Conservation (phyloP, 352 stramenopile species). For the Phytophthora syringae region DNA sequence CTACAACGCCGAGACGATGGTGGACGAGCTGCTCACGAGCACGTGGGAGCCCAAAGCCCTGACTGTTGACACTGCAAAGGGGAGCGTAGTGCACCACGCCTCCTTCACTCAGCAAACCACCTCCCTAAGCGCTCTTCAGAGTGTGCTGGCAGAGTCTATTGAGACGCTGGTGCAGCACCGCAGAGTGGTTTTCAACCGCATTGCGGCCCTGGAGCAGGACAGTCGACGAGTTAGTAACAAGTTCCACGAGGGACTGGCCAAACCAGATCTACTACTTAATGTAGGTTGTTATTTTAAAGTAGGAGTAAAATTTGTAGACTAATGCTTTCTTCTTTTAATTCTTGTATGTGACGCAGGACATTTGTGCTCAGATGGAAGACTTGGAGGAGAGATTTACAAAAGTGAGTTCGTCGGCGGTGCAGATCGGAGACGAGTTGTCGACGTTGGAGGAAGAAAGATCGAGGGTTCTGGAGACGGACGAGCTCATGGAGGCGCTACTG, state of each 20-base stretch:
- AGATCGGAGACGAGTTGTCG: slow-evolving; percentile 74
- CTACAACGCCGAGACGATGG: slow-evolving; percentile 79
- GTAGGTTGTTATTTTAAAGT: slow-evolving; percentile 32
- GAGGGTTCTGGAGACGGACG: slow-evolving; percentile 76
- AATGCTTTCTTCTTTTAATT: not conserved
- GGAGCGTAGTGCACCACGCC: slow-evolving; percentile 6
- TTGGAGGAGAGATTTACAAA: slow-evolving; percentile 88
- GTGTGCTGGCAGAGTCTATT: slow-evolving; percentile 63
- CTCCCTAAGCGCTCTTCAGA: slow-evolving; percentile 72
- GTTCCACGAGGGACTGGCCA: slow-evolving; percentile 69
- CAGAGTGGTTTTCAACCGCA: slow-evolving; percentile 59
- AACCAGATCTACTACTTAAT: slow-evolving; percentile 64
- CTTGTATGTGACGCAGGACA: slow-evolving; percentile 52
- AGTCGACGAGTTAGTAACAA: slow-evolving; percentile 59
- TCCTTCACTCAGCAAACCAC: slow-evolving; percentile 67
- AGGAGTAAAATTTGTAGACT: slow-evolving; percentile 1
- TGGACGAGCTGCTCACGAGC: slow-evolving; percentile 76
- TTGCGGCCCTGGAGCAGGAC: slow-evolving; percentile 67
- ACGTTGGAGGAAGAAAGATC: slow-evolving; percentile 69
- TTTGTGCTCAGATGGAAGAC: slow-evolving; percentile 82
- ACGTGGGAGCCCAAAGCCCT: slow-evolving; percentile 47
- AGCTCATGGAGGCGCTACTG: slow-evolving; percentile 78
- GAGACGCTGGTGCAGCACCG: slow-evolving; percentile 65
- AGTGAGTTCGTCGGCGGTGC: slow-evolving; percentile 81
- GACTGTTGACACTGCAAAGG: slow-evolving; percentile 11